phyloP scores from a whole-genome alignment of 169 alveolate genomes.

The Plasmodium sp. region DNA sequence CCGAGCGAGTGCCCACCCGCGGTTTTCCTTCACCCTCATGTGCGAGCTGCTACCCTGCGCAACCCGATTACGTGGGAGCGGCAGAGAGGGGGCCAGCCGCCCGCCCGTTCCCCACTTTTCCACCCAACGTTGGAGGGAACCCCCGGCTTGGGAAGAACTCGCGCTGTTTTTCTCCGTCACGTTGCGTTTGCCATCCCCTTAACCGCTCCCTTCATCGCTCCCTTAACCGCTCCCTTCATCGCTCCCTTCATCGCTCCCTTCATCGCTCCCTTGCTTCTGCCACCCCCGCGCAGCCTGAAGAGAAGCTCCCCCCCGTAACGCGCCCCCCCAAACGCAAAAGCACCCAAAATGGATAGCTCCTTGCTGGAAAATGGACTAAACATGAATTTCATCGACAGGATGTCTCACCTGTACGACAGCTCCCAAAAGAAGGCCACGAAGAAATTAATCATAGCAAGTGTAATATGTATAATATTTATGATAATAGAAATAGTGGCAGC shows the following conservation, averaged over 20 bases:
- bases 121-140: neutral
- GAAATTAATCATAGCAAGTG: slow-evolving; percentile 74
- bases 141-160: neutral
- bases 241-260: neutral
- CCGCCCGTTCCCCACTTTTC: neutral
- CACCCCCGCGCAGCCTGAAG: neutral
- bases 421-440: slow-evolving; percentile 49
- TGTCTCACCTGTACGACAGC: slow-evolving; percentile 34
- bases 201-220: neutral
- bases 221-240: neutral
- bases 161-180: neutral
- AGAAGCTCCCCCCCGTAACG: neutral
- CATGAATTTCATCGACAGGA: slow-evolving; percentile 13
- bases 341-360: slow-evolving; percentile 7
- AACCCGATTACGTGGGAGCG: neutral
- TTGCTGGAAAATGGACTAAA: neutral
- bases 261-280: too few relatives aligned
- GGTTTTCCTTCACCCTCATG: neutral
- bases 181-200: neutral
- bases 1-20: neutral
- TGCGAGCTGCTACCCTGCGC: neutral
- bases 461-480: slow-evolving; percentile 83
- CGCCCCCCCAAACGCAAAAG: neutral
- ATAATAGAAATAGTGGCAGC: slow-evolving; percentile 91
- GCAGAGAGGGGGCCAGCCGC: neutral